Base-by-base conservation (phyloP, 208 protist species). In the Leishmania tropica region DNA sequence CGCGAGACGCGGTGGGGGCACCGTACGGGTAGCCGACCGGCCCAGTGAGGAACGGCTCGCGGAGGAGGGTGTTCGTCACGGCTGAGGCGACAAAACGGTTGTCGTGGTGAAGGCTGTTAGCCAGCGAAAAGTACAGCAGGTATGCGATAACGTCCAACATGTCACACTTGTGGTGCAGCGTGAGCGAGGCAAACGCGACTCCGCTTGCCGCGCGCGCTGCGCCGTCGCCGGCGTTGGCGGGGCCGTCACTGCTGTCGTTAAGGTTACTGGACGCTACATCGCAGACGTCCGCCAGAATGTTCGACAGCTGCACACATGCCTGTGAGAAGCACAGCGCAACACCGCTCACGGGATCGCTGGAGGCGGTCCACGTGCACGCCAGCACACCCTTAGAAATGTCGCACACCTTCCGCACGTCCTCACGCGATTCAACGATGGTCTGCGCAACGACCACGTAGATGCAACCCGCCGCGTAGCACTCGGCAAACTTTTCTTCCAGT, bases 1-100 rank as follows among this genome's bases (percentile, higher is more conserved):
- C 51, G 54, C 62, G 28, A 8, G 80, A 83, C 2, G 88, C 73
- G 11, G 71, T 53, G 24, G 94, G 94, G 13, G 84, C 81, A 40
- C 94, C 92, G 85, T 91, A 93, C 42, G 94, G 94, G 85, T 95
- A 97, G 45, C 94, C 94, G 5, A 95, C 80, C 60, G 88, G 89
- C 10, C 86, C 86, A 7, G 70, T 71, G 17, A 94, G 74, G 70
- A 95, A 95, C 0, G 92, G 91, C 67, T 87, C 85, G 42, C 91
- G 87, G 51, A 97, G 89, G 40, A 97, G 78, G 10, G 91, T 95
- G 62, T 80, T 67, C 3, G 79, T 87, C n/a, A 97, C 84, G n/a
- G 78, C 76, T 37, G 85, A 77, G 17, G 89, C 81, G 31, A 85
- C 84, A 78, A 81, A 85, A 62, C n/a, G 37, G 58, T 54, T 51